Percentiles rank a stretch among this genome's conserved stretches.
Evolutionary conservation across 2,329 filamentous ascomycete species (phyloP).

Genomic region (Ophiostoma ulmi): DNA sequence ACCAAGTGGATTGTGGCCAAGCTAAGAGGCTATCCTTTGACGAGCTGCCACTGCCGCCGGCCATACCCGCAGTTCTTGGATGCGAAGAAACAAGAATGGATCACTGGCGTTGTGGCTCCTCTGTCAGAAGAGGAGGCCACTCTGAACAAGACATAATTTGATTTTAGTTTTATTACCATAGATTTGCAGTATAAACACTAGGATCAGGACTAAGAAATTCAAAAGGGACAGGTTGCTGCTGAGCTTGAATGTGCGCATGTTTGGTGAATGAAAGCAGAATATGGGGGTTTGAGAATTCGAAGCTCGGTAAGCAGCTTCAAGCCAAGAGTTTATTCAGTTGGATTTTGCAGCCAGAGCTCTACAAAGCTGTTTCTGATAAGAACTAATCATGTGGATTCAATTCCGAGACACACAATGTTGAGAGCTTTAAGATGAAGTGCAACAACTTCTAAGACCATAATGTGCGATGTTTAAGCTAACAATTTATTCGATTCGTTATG

Average conservation of each 20-base stretch:
- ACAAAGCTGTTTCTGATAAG: no score
- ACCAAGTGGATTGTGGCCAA: constrained; percentile 57
- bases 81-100: constrained; percentile 43
- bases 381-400: no score
- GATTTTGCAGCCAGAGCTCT: no score
- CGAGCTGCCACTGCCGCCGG: constrained; percentile 42
- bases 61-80: constrained; percentile 49
- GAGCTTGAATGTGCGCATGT: background rate
- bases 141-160: background rate
- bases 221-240: background rate
- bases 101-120: constrained; percentile 28
- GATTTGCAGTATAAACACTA: background rate
- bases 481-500: background rate
- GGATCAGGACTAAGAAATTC: background rate
- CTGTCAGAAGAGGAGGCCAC: constrained; percentile 5
- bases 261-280: no score
- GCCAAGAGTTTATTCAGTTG: no score
- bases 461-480: background rate
- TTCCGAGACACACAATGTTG: no score
- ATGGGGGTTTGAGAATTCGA: no score
- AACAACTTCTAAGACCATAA: no score
- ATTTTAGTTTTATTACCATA: background rate
- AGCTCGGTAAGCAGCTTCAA: no score
- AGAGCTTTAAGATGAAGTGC: no score
- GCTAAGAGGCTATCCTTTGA: constrained; percentile 42